A percentile compares a stretch with the other conserved stretches of the same genome.
These are phyloP conservation scores for Amphirosellinia nigrospora DNA, from an alignment of 495 filamentous ascomycete species.

Conservation along the genomic window DNA sequence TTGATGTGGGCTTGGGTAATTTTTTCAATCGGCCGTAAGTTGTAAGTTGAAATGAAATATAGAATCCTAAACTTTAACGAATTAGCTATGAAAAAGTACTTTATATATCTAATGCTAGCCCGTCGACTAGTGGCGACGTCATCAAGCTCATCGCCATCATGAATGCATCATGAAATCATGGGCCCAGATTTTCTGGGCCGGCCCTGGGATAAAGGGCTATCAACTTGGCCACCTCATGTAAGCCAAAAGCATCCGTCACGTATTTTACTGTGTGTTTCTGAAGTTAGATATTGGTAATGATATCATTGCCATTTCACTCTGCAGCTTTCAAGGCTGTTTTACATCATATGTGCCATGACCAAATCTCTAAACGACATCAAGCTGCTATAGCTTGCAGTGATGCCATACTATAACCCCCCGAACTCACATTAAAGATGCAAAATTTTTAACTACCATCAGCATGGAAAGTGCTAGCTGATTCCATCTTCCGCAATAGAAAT, in stretches of 20 bases:
- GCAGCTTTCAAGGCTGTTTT: background rate
- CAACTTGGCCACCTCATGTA: background rate
- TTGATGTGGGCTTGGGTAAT: background rate
- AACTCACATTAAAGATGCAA: background rate
- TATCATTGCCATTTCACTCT: background rate
- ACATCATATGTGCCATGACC: background rate
- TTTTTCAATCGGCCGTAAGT: background rate
- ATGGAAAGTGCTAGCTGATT: background rate
- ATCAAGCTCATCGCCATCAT: conserved; percentile 23
- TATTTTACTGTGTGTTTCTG: background rate
- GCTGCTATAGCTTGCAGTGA: background rate
- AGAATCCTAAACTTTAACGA: background rate
- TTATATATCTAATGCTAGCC: background rate
- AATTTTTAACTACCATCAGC: background rate
- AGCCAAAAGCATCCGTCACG: background rate
- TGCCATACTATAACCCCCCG: background rate
- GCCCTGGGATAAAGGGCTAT: background rate
- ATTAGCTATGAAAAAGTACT: background rate
- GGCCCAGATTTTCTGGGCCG: conserved; percentile 29
- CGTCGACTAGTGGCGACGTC: conserved; percentile 22
- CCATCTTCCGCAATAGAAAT: background rate
- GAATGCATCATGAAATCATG: conserved; percentile 41
- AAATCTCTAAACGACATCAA: background rate
- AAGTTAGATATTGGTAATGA: background rate
- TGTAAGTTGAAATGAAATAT: background rate